phyloP scores from a whole-genome alignment of 805 yeast genomes.

The Pichia eremophila region DNA sequence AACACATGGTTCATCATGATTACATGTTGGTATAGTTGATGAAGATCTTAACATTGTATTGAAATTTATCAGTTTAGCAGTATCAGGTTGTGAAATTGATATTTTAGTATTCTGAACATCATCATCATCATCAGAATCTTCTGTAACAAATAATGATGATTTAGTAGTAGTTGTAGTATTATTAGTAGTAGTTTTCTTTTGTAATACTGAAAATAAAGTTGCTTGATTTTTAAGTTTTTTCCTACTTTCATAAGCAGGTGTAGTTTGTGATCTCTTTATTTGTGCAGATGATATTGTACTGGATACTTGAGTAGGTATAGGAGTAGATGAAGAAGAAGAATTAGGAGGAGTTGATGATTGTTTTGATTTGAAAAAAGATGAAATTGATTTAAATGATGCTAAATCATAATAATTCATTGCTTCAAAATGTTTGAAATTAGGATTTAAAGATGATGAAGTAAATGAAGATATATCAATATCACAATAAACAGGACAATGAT shows the following conservation, averaged over 20 bases:
- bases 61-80: too few relatives aligned
- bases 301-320: too few relatives aligned
- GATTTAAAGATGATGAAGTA: neutral
- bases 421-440: slow-evolving; percentile 34
- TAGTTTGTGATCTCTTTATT: slow-evolving; percentile 4
- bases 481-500: slow-evolving; percentile 84
- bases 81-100: too few relatives aligned
- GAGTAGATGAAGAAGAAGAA: too few relatives aligned
- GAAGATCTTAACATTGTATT: too few relatives aligned
- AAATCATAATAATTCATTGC: slow-evolving; percentile 41
- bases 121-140: neutral
- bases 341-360: too few relatives aligned
- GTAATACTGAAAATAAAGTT: slow-evolving; percentile 2
- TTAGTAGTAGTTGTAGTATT: too few relatives aligned
- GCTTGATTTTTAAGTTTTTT: slow-evolving; percentile 12
- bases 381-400: slow-evolving; percentile 21
- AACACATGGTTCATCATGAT: slow-evolving; percentile 37
- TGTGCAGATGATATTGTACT: neutral
- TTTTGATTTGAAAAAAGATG: slow-evolving; percentile 19
- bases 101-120: too few relatives aligned
- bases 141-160: neutral
- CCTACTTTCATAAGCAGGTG: slow-evolving; percentile 13
- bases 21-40: slow-evolving; percentile 31
- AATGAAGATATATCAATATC: slow-evolving; percentile 36
- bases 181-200: neutral